Evolutionary conservation across 805 yeast genomes (phyloP).

Genomic region (Tetrapisispora namnaoensis): DNA sequence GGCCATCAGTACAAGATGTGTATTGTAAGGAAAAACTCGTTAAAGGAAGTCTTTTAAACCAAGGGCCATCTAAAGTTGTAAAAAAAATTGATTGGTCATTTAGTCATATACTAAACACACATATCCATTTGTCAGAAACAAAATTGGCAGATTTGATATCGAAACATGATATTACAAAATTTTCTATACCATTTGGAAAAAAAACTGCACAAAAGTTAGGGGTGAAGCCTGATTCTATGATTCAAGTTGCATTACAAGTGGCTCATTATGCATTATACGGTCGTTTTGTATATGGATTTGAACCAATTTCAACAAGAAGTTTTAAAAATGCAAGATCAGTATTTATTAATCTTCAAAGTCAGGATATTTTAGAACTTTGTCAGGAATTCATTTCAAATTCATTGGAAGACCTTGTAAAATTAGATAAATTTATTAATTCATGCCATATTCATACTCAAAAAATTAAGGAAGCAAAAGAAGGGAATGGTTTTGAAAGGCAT

Average conservation of each 20-base stretch:
- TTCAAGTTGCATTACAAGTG: slow-evolving; percentile 83
- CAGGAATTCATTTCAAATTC: slow-evolving; percentile 56
- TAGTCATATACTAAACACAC: slow-evolving; percentile 31
- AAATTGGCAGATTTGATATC: slow-evolving; percentile 75
- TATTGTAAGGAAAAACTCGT: background rate
- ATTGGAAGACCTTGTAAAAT: slow-evolving; percentile 37
- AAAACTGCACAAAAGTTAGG: slow-evolving; percentile 70
- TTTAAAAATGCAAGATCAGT: slow-evolving; percentile 65
- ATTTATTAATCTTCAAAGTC: slow-evolving; percentile 55
- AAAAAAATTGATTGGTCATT: slow-evolving; percentile 31
- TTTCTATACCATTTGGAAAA: slow-evolving; percentile 69
- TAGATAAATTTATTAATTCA: slow-evolving; percentile 37
- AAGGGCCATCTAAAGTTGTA: slow-evolving; percentile 8
- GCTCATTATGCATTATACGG: slow-evolving; percentile 89
- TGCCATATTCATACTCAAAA: slow-evolving; percentile 42
- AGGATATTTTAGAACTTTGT: slow-evolving; percentile 39
- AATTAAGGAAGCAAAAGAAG: slow-evolving; percentile 44
- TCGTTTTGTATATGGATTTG: slow-evolving; percentile 77
- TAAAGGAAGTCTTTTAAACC: background rate
- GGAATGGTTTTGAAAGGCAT: slow-evolving; percentile 67
- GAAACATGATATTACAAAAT: slow-evolving; percentile 68
- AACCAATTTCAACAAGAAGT: slow-evolving; percentile 73
- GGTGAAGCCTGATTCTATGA: slow-evolving; percentile 79
- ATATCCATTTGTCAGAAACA: slow-evolving; percentile 77
- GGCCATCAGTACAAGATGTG: slow-evolving; percentile 20